Percentiles rank a stretch among this genome's conserved stretches.
These are phyloP conservation scores for Geotrichum siamense DNA, from an alignment of 1,139 yeast genomes.

Conservation along the genomic window DNA sequence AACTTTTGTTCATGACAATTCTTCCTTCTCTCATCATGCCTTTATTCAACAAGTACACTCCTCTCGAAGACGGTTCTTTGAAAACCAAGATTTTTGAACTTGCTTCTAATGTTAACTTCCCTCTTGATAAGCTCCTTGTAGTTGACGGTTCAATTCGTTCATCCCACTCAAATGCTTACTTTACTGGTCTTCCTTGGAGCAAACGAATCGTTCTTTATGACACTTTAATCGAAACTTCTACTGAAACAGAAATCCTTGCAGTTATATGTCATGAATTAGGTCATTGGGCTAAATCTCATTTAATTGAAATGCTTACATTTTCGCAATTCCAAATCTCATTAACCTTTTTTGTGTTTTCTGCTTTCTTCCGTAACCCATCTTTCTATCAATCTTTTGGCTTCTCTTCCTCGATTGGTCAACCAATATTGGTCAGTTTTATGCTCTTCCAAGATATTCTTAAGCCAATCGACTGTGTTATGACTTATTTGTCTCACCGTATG, in stretches of 20 bases:
- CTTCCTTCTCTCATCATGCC: slow-evolving; percentile 85
- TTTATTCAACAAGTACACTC: slow-evolving; percentile 80
- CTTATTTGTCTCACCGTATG: slow-evolving; percentile 59
- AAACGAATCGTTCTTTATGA: slow-evolving; percentile 91
- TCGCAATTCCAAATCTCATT: slow-evolving; percentile 58
- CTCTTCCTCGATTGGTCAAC: slow-evolving; percentile 40
- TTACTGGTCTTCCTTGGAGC: slow-evolving; percentile 93
- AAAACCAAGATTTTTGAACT: slow-evolving; percentile 72
- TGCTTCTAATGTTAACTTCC: slow-evolving; percentile 72
- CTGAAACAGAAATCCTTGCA: slow-evolving; percentile 79
- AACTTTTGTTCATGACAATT: slow-evolving; percentile 60
- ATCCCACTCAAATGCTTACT: slow-evolving; percentile 93
- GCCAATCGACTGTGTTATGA: slow-evolving; percentile 65
- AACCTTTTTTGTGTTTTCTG: slow-evolving; percentile 65
- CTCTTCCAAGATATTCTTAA: slow-evolving; percentile 56
- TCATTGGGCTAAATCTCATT: slow-evolving; percentile 90
- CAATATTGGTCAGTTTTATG: slow-evolving; percentile 72
- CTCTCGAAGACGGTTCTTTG: slow-evolving; percentile 85
- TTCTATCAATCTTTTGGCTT: slow-evolving; percentile 78
- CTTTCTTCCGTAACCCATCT: slow-evolving; percentile 70
- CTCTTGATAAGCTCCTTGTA: slow-evolving; percentile 74
- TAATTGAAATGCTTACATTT: slow-evolving; percentile 59
- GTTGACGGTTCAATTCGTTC: slow-evolving; percentile 95
- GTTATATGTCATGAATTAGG: slow-evolving; percentile 97
- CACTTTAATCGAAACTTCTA: slow-evolving; percentile 74